Percentiles rank a stretch among this genome's conserved stretches.
Evolutionary conservation across 2,329 filamentous ascomycete species (phyloP).

Genomic region (Fusarium subtropicale): DNA sequence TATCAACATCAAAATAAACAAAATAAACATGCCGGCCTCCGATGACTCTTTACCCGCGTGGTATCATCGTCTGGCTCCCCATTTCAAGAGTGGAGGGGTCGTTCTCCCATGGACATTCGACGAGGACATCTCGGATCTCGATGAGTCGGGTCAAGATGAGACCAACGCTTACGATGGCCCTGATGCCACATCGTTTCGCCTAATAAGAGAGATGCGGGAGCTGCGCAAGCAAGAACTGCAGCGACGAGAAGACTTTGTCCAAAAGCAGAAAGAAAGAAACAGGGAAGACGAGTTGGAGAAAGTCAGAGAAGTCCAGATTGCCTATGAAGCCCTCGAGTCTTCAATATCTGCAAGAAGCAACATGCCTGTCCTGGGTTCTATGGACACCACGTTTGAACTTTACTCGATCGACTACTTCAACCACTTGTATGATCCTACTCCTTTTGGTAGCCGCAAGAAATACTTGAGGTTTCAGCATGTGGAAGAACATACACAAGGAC

Average conservation of each 20-base stretch:
- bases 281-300: neutral
- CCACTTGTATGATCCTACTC: neutral
- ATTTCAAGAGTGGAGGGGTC: rapidly evolving
- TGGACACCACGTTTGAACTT: conserved; percentile 16
- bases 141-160: neutral
- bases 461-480: neutral
- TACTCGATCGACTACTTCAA: conserved; percentile 12
- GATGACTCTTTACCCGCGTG: neutral
- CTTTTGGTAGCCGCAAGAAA: neutral
- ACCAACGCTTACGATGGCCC: neutral
- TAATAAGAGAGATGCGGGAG: neutral
- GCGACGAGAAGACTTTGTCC: neutral
- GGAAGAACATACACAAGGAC: neutral
- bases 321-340: neutral
- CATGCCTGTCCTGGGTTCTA: neutral
- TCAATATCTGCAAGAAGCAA: neutral
- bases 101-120: conserved; percentile 9
- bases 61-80: neutral
- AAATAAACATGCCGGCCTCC: neutral
- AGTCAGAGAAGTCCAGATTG: neutral
- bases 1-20: rapidly evolving
- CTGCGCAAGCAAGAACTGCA: conserved; percentile 1
- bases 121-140: conserved; percentile 8
- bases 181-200: neutral
- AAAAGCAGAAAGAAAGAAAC: neutral